Percentiles rank a stretch among this genome's conserved stretches.
These are phyloP conservation scores for Ganoderma meredithae DNA, from an alignment of 1,284 basidiomycete genomes.

Conservation along the genomic window DNA sequence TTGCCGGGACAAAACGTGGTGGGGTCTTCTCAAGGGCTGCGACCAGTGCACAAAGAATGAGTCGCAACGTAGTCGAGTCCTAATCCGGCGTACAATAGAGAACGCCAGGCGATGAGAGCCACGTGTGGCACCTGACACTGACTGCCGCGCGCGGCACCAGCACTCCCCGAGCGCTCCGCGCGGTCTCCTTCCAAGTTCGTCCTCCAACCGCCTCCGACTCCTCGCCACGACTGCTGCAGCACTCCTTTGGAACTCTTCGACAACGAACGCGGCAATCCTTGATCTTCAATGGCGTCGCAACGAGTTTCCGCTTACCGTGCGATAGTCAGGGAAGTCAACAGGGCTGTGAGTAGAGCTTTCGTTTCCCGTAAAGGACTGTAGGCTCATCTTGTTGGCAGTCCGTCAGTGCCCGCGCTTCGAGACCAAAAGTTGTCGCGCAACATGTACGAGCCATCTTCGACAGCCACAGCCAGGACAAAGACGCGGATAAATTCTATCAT, in stretches of 20 bases:
- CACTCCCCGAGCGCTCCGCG: neutral
- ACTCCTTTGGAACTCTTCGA: neutral
- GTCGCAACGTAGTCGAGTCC: neutral
- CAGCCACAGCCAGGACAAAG: conserved; percentile 41
- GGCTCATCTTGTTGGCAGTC: conserved; percentile 45
- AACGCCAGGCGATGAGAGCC: neutral
- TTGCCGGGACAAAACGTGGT: conserved; percentile 5
- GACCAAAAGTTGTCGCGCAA: conserved; percentile 53
- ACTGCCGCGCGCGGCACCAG: neutral
- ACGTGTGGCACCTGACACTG: neutral
- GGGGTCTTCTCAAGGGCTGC: conserved; percentile 10
- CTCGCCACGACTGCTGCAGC: too few relatives aligned
- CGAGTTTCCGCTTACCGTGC: conserved; percentile 47
- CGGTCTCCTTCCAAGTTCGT: neutral
- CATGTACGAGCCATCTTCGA: conserved; percentile 70
- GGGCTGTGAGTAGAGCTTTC: conserved; percentile 43
- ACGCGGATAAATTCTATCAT: conserved; percentile 44
- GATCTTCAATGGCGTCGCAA: conserved; percentile 26
- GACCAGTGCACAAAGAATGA: neutral
- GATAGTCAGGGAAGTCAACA: conserved; percentile 53
- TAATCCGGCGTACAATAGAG: conserved; percentile 20
- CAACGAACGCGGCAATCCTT: neutral
- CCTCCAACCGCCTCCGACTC: neutral
- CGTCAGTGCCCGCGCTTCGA: conserved; percentile 49
- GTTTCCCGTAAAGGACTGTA: neutral